Base-by-base conservation (phyloP, 441 rosid species). In the Populus hybrid region DNA sequence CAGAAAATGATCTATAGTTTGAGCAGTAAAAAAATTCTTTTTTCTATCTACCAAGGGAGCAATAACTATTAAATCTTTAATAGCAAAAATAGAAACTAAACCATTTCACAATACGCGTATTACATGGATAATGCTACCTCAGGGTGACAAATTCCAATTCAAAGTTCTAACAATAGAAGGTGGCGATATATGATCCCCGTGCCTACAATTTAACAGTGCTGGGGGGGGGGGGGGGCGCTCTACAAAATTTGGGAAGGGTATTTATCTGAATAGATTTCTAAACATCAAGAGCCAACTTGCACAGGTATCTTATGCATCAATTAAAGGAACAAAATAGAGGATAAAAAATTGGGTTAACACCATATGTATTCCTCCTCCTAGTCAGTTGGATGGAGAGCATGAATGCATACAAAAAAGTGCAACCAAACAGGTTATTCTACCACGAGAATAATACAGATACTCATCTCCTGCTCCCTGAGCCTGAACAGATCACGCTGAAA, bases 401-500 rank as follows among this genome's bases (percentile, higher is more conserved):
- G 76, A 53, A n/a, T 67, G n/a, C 33, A n/a, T 50, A 50, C 16
- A n/a, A n/a, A 66, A 29, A 75, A 45, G 45, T 45, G 61, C n/a
- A 14, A 42, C 10, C 7, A 56, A 6, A 70, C 35, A 56, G 8
- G 36, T 38, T 21, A 67, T 61, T 45, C 61, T 5, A 53, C n/a
- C 61, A 53, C n/a, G 61, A 53, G n/a, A 16, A 18, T 53, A 53
- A 7, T 64, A 64, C 68, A 64, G 6, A 64, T 24, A 24, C 31
- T 64, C 68, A 64, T 71, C 20, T 36, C 6, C 72, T 68, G 35
- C 72, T 9, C 20, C 20, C 18, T 18, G 23, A 63, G 50, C 73
- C 77, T 64, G 56, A 68, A 68, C 9, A n/a, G 66, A 24, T 75
- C 76, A 81, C 18, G 26, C 40, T 7, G 59, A 73, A 68, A 85